phyloP scores from a whole-genome alignment of 129 eudicot genomes.

The Apium graveolens region DNA sequence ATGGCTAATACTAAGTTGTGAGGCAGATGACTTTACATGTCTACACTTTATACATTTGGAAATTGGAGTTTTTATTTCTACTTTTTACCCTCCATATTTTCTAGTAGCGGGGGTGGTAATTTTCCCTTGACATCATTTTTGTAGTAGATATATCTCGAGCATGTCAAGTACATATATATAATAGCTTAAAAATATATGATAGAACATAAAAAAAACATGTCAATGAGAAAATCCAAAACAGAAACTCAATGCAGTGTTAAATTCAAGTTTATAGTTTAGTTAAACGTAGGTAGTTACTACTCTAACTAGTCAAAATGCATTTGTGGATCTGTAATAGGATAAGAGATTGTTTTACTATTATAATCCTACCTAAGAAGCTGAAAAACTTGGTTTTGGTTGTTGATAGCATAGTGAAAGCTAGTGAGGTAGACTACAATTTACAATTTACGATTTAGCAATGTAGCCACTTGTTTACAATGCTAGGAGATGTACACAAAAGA shows the following conservation, averaged over 20 bases:
- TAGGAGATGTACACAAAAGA: background rate
- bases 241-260: background rate
- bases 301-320: background rate
- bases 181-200: too few species aligned
- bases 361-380: background rate
- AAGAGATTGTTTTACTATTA: background rate
- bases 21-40: background rate
- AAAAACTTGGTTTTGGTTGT: background rate
- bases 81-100: background rate
- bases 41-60: background rate
- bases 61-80: background rate
- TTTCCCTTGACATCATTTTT: background rate
- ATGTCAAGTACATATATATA: background rate
- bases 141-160: background rate
- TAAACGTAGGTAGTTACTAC: background rate
- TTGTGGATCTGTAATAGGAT: background rate
- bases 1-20: background rate
- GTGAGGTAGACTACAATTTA: background rate
- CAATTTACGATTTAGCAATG: background rate
- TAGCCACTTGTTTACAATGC: background rate
- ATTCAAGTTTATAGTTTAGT: background rate
- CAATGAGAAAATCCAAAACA: background rate
- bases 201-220: background rate
- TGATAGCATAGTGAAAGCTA: background rate
- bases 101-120: background rate